A percentile compares a stretch with the other conserved stretches of the same genome.
Evolutionary conservation across 2,329 filamentous ascomycete genomes (phyloP).

Genomic region (Nigrospora sphaerica): DNA sequence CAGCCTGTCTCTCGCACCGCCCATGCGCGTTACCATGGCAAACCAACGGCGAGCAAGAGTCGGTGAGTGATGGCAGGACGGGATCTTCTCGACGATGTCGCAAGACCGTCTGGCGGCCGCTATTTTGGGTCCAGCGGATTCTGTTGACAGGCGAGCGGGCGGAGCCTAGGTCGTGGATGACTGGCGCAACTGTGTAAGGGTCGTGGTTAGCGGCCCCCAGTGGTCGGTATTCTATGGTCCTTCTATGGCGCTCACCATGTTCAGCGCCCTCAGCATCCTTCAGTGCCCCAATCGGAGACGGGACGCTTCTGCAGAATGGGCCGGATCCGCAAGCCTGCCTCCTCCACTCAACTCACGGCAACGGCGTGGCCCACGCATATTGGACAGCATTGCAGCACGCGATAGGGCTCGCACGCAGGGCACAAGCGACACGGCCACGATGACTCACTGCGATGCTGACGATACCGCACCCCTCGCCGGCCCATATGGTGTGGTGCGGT

Average conservation of each 20-base stretch:
- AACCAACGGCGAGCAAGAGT: constrained; percentile 3
- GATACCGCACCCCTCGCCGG: background rate
- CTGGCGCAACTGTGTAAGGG: constrained; percentile 6
- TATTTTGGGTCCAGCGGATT: constrained; percentile 2
- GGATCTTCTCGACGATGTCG: background rate
- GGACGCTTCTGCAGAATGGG: background rate
- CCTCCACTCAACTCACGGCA: constrained; percentile 4
- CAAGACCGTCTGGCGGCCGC: background rate
- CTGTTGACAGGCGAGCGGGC: constrained; percentile 4
- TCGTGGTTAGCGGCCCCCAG: constrained; percentile 4
- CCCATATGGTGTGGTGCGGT: background rate
- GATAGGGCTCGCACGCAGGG: constrained; percentile 5
- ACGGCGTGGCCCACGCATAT: constrained; percentile 8
- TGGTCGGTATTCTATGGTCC: constrained; percentile 2
- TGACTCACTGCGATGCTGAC: background rate
- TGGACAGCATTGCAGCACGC: constrained; percentile 21
- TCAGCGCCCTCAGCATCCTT: constrained; percentile 1
- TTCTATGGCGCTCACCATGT: constrained; percentile 1
- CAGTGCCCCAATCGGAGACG: constrained; percentile 4
- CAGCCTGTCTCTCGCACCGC: background rate
- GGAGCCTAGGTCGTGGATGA: constrained; percentile 1
- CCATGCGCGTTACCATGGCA: constrained; percentile 2
- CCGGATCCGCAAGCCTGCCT: background rate
- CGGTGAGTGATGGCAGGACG: constrained; percentile 5
- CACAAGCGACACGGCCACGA: constrained; percentile 6